Percentiles rank a stretch among this genome's conserved stretches.
phyloP scores from a whole-genome alignment of 2,329 filamentous ascomycete species.

The Fusarium fujikuroi region DNA sequence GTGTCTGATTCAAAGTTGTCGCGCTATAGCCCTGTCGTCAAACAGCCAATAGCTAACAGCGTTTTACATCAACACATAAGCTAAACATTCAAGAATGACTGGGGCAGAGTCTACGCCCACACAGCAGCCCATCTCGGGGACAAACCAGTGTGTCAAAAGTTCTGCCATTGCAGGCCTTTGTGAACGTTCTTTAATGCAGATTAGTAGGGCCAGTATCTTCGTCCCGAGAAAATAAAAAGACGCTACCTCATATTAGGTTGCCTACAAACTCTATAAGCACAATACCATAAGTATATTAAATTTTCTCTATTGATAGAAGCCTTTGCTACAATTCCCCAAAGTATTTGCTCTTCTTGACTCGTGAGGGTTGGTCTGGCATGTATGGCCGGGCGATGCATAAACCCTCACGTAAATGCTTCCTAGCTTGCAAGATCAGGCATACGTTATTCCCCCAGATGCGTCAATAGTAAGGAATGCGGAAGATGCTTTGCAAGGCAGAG shows the following conservation, averaged over 20 bases:
- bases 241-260: neutral
- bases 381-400: neutral
- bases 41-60: neutral
- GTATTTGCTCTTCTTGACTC: fast-evolving
- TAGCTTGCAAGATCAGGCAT: fast-evolving
- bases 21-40: neutral
- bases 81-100: fast-evolving
- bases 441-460: neutral
- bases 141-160: neutral
- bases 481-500: neutral
- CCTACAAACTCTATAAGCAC: too few relatives aligned
- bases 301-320: fast-evolving
- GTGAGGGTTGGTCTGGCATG: fast-evolving
- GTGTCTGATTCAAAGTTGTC: neutral
- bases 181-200: fast-evolving
- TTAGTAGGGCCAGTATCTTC: too few relatives aligned
- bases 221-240: too few relatives aligned
- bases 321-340: fast-evolving
- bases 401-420: fast-evolving
- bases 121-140: neutral
- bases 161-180: fast-evolving
- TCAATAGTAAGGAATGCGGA: neutral
- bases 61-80: neutral
- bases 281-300: fast-evolving
- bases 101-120: fast-evolving